Percentiles rank a stretch among this genome's conserved stretches.
These are phyloP conservation scores for Chlorella ohadii DNA, from an alignment of 139 green algal species.

Conservation along the genomic window DNA sequence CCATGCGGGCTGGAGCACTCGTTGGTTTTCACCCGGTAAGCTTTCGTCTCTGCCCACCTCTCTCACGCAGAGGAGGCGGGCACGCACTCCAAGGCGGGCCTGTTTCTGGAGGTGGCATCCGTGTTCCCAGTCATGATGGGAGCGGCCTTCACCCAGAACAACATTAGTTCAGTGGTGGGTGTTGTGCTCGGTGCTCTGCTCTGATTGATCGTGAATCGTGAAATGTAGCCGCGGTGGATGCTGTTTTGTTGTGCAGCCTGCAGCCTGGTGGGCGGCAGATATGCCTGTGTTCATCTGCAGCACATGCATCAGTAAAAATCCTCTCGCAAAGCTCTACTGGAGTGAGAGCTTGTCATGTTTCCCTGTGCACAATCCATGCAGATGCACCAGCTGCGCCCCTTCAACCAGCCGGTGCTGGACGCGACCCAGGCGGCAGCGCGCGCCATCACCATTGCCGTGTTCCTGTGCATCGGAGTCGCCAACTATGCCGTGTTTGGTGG, in stretches of 20 bases:
- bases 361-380: no score
- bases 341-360: no score
- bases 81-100: background rate
- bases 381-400: conserved; percentile 24
- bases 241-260: background rate
- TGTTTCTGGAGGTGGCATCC: background rate
- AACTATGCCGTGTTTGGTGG: conserved; percentile 10
- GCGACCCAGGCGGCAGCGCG: background rate
- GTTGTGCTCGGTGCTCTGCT: no score
- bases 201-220: no score
- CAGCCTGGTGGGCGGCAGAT: no score
- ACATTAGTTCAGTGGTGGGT: conserved; percentile 26
- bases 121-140: conserved; percentile 21
- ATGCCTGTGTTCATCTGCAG: no score
- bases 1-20: no score
- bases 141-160: conserved; percentile 22
- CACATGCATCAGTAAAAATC: no score
- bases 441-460: conserved; percentile 3
- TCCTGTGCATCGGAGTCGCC: conserved; percentile 9
- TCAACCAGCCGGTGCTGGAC: conserved; percentile 12
- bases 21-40: no score
- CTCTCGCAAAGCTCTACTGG: no score
- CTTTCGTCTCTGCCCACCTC: no score
- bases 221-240: background rate
- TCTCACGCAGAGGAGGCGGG: conserved; percentile 8